phyloP scores from a whole-genome alignment of 179 eudicot genomes.

The Amaranthus tricolor region DNA sequence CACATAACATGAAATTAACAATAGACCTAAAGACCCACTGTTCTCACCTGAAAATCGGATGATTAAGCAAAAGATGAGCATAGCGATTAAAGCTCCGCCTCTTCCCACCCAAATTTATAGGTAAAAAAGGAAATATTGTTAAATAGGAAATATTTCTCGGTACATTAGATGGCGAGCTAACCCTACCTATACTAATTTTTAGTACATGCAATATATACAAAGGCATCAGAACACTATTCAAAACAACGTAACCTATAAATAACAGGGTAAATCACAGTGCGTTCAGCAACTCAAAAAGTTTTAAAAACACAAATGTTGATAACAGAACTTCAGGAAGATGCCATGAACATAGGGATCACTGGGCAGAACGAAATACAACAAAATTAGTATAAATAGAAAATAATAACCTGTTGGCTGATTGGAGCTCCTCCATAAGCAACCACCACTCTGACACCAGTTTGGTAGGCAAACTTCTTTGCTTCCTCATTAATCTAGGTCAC shows the following conservation, averaged over 20 bases:
- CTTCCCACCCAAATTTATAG: too few relatives aligned
- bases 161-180: neutral
- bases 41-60: too few relatives aligned
- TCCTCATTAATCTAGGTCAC: conserved; percentile 75
- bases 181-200: neutral
- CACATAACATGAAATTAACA: too few relatives aligned
- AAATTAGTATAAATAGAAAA: neutral
- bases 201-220: neutral
- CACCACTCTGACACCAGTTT: conserved; percentile 90
- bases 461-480: conserved; percentile 84
- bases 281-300: neutral
- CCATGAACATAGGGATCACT: neutral
- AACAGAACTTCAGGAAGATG: neutral
- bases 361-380: neutral
- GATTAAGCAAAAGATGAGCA: too few relatives aligned
- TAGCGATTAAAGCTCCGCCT: too few relatives aligned
- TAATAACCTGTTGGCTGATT: conserved; percentile 80
- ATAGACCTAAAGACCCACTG: too few relatives aligned
- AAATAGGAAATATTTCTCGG: too few relatives aligned
- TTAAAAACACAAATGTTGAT: too few relatives aligned
- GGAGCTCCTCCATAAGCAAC: conserved; percentile 98
- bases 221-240: neutral
- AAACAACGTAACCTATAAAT: neutral
- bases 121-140: too few relatives aligned
- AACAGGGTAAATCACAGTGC: too few relatives aligned